Evolutionary conservation across 768 basidiomycete genomes (phyloP).

Genomic region (Boletus rubropictus): DNA sequence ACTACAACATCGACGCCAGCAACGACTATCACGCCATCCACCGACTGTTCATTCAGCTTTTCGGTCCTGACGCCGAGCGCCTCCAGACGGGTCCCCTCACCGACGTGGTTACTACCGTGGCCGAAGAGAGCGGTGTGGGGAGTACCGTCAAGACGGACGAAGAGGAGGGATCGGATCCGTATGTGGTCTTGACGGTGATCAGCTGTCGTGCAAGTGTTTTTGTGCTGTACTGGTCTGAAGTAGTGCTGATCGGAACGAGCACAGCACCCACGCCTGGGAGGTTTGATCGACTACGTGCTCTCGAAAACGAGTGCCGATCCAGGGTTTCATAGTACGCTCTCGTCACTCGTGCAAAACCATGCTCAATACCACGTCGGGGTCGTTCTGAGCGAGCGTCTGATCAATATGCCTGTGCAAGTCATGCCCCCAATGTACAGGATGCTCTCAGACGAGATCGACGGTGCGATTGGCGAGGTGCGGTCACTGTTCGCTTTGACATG

Average conservation of each 20-base stretch:
- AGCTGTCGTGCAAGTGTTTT: constrained; percentile 56
- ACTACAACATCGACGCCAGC: constrained; percentile 78
- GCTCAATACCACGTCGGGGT: constrained; percentile 60
- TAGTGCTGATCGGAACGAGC: background rate
- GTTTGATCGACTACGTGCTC: constrained; percentile 66
- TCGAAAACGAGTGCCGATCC: constrained; percentile 47
- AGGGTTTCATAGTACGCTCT: constrained; percentile 49
- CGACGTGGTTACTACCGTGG: constrained; percentile 72
- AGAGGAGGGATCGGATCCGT: constrained; percentile 56
- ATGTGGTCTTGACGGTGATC: constrained; percentile 78
- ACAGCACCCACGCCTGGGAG: constrained; percentile 71
- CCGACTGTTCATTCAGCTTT: constrained; percentile 62
- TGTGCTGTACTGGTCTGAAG: background rate
- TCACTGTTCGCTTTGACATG: background rate
- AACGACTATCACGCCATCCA: constrained; percentile 87
- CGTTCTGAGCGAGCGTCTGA: constrained; percentile 78
- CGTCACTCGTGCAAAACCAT: constrained; percentile 31
- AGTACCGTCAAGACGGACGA: constrained; percentile 87
- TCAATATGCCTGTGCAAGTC: constrained; percentile 95
- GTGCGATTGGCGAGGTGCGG: constrained; percentile 61
- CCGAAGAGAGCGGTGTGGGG: constrained; percentile 69
- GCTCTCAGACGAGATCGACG: constrained; percentile 77
- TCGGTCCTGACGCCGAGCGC: constrained; percentile 64
- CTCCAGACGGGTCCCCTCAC: constrained; percentile 70
- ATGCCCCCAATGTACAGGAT: constrained; percentile 90